Conservation (phyloP, 176 grass and related monocot species). For the Carex littledalei region DNA sequence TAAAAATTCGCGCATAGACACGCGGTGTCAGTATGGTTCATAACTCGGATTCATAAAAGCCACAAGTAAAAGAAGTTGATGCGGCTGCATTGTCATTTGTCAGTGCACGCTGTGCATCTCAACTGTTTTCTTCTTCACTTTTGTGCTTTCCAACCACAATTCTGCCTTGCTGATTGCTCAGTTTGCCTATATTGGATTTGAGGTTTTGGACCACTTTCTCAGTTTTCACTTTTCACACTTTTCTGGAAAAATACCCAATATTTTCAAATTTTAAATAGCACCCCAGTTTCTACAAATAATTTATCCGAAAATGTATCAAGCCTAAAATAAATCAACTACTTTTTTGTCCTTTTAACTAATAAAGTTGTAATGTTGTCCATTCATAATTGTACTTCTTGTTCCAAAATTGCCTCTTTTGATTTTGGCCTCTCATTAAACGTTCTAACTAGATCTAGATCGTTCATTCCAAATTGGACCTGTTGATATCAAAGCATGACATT, state of each 20-base stretch:
- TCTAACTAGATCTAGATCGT: background rate
- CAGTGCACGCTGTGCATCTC: conserved; percentile 8
- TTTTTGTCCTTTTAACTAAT: background rate
- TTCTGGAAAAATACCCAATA: background rate
- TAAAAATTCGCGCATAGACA: background rate
- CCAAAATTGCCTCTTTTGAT: background rate
- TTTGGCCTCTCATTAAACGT: background rate
- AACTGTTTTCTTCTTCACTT: background rate
- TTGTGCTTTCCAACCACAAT: conserved; percentile 20
- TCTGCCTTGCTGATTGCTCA: background rate
- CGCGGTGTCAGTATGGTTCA: background rate
- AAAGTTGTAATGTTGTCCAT: background rate
- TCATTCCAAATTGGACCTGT: background rate
- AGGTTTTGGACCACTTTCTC: background rate
- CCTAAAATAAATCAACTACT: background rate
- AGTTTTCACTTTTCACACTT: background rate
- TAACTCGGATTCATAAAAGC: background rate
- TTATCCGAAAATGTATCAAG: background rate
- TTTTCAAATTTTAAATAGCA: background rate
- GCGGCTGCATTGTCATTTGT: background rate
- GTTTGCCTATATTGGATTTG: background rate
- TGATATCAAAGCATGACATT: background rate
- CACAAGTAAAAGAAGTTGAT: conserved; percentile 4
- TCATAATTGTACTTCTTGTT: background rate
- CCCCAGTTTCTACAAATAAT: background rate